phyloP scores from a whole-genome alignment of 805 yeast genomes.

The Yarrowia yakushimensis region DNA sequence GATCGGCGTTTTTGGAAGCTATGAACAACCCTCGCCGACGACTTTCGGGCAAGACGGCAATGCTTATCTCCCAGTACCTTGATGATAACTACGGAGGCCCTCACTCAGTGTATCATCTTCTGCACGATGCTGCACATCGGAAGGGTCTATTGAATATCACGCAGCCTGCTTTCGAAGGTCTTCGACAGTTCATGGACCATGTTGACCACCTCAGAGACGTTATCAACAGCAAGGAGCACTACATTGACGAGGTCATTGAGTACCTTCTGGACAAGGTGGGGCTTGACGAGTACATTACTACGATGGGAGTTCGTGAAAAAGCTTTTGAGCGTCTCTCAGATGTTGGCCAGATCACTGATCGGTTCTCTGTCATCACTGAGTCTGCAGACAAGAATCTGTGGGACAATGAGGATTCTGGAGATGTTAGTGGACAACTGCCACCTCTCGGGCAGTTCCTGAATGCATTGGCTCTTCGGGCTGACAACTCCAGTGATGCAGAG shows the following conservation, averaged over 20 bases:
- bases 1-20: constrained; percentile 55
- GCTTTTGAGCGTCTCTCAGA: not conserved
- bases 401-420: not conserved
- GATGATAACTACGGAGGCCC: not conserved
- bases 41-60: constrained; percentile 34
- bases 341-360: not conserved
- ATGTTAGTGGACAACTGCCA: not conserved
- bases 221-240: not conserved
- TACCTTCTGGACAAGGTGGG: constrained; percentile 4
- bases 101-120: not conserved
- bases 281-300: not conserved
- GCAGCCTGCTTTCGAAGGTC: not conserved
- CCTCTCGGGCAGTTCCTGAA: constrained; percentile 28
- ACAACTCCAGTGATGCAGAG: not conserved
- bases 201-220: not conserved
- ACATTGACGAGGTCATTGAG: constrained; percentile 13
- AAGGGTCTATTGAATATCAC: not conserved
- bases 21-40: constrained; percentile 63
- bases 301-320: not conserved
- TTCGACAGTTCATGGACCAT: not conserved
- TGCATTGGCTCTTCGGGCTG: constrained; percentile 30
- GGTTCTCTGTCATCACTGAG: constrained; percentile 15
- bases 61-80: not conserved
- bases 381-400: not conserved
- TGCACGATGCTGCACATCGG: not conserved